Evolutionary conservation across 768 basidiomycete genomes (phyloP), one percentile per base, ranked within the genome.

Genomic region (Auriscalpium microsporum): DNA sequence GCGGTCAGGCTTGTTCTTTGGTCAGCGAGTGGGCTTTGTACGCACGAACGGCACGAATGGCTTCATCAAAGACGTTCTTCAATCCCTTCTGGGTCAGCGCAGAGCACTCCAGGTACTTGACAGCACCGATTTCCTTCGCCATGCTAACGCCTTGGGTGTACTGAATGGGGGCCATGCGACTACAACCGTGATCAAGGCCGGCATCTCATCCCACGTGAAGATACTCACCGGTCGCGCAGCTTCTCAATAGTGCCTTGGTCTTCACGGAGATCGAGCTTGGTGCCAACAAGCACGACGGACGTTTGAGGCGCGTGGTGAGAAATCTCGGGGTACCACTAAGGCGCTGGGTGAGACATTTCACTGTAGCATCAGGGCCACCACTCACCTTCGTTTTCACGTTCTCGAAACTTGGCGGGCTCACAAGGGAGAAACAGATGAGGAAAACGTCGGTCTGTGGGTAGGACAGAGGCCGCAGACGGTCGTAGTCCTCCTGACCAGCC

Each of bases 391-490:
- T 96, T 73, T 88, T 84, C 61, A 98, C 95, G 78, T 99, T 99
- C 73, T 99, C 95, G 69, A 93, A 98, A 73, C 90, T 93, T 21
- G 96, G 95, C 38, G 96, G 96, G 67, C 90, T 92, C 68, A 98
- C 95, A 58, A 99, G 82, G 49, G 93, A 95, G 77, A 99, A 99
- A 72, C 96, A 99, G 69, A 99, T 94, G 73, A 99, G 78, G 77
- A 99, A 99, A 56, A 99, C 94, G 71, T 99, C 95, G 45, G 96
- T 98, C 74, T 98, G 96, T 23, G 96, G 96, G 75, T 99, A 99
- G 60, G 92, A 95, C 64, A 99, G 81, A 51, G 96, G 96, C 63
- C 96, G 86, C 63, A 99, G 87, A 45, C 96, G 87, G 74, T 95
- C 93, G 69, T 95, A 99, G 76, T 99, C 95, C 72, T 99, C 96